These are phyloP conservation scores for Phaffia tasmanica DNA, from an alignment of 768 basidiomycete genomes.

Conservation along the genomic window DNA sequence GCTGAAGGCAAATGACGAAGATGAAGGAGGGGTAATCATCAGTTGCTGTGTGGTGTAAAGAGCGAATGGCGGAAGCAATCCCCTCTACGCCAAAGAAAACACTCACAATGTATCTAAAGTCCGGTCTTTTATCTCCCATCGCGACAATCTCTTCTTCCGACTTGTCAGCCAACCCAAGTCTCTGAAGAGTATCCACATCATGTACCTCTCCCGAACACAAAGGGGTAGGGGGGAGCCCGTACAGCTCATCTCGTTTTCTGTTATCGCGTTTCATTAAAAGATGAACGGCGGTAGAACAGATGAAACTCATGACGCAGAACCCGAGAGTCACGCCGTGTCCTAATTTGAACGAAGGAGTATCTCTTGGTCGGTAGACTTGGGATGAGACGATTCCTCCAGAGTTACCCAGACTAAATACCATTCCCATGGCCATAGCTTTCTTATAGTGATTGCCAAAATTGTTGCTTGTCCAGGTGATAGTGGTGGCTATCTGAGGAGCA, in stretches of 20 bases:
- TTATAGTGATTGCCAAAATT: constrained; percentile 36
- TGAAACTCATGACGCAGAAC: constrained; percentile 32
- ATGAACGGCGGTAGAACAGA: constrained; percentile 30
- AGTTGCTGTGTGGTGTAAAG: too few species aligned
- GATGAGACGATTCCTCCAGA: constrained; percentile 36
- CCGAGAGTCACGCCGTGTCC: constrained; percentile 37
- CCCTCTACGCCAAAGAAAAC: too few species aligned
- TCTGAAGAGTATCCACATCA: constrained; percentile 14
- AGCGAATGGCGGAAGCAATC: too few species aligned
- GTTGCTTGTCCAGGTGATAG: constrained; percentile 36
- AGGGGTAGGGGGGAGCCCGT: constrained; percentile 30
- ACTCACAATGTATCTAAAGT: constrained; percentile 13
- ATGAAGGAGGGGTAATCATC: too few species aligned
- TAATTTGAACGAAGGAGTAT: constrained; percentile 32
- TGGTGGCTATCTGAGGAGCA: constrained; percentile 38
- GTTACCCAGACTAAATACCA: constrained; percentile 37
- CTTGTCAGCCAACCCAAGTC: constrained; percentile 9
- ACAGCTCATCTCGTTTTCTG: constrained; percentile 36
- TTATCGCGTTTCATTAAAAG: constrained; percentile 37
- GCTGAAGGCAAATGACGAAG: too few species aligned
- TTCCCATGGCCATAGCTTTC: constrained; percentile 34
- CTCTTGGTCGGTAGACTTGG: constrained; percentile 34
- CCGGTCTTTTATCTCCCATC: constrained; percentile 15
- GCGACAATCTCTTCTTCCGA: constrained; percentile 23
- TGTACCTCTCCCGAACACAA: constrained; percentile 6